phyloP scores from a whole-genome alignment of 2,329 filamentous ascomycete species.

The Boeremia exigua region DNA sequence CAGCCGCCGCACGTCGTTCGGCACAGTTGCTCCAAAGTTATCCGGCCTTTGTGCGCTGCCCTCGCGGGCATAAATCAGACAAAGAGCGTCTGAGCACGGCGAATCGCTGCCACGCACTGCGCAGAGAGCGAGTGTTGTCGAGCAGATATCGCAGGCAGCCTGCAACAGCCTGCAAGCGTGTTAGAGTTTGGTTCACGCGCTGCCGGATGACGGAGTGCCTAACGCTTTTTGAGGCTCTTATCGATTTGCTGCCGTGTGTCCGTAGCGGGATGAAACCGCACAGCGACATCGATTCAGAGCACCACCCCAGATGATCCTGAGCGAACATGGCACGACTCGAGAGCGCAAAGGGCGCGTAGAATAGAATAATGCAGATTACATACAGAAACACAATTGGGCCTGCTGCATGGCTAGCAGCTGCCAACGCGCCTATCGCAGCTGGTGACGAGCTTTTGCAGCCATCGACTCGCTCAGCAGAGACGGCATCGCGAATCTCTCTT shows the following conservation, averaged over 20 bases:
- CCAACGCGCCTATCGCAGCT: slow-evolving; percentile 9
- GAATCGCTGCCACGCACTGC: background rate
- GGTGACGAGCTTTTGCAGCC: slow-evolving; percentile 19
- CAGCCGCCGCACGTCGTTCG: slow-evolving; percentile 16
- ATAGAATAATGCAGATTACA: slow-evolving; percentile 21
- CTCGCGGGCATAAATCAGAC: background rate
- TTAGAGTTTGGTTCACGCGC: slow-evolving; percentile 11
- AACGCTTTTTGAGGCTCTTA: slow-evolving; percentile 27
- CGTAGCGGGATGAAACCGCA: slow-evolving; percentile 22
- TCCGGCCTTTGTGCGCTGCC: slow-evolving; percentile 3
- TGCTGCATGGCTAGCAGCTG: slow-evolving; percentile 19
- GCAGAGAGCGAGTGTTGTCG: slow-evolving; percentile 5
- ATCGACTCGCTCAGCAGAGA: slow-evolving; percentile 23
- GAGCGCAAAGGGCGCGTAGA: slow-evolving; percentile 23
- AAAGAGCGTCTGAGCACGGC: background rate
- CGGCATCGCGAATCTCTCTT: slow-evolving; percentile 10
- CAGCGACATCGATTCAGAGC: slow-evolving; percentile 15
- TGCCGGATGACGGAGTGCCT: slow-evolving; percentile 12
- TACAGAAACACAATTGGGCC: slow-evolving; percentile 28
- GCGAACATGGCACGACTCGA: slow-evolving; percentile 23
- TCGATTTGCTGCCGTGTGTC: slow-evolving; percentile 26
- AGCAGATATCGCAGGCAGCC: background rate
- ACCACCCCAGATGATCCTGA: slow-evolving; percentile 4
- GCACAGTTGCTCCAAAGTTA: slow-evolving; percentile 11
- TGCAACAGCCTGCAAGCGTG: slow-evolving; percentile 14